These are phyloP conservation scores for Metschnikowia lunata DNA, from an alignment of 805 yeast species.

Conservation along the genomic window DNA sequence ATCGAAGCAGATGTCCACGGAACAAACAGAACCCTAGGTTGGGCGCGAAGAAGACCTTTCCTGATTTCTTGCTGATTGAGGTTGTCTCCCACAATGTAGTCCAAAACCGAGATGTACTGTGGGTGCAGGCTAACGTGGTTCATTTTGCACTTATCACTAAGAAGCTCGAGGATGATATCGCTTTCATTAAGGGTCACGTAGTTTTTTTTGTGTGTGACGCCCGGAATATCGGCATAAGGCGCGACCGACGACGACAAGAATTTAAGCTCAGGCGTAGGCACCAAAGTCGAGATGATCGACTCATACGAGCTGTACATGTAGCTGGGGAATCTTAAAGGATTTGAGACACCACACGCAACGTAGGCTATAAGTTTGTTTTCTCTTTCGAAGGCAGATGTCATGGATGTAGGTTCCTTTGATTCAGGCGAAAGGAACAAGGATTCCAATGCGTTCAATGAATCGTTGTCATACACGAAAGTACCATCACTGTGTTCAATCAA, in stretches of 20 bases:
- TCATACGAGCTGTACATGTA: conserved; percentile 85
- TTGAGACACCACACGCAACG: conserved; percentile 78
- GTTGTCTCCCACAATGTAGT: conserved; percentile 59
- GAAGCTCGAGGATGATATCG: conserved; percentile 77
- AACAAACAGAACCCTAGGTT: conserved; percentile 66
- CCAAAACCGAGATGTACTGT: conserved; percentile 63
- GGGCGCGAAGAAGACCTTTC: conserved; percentile 60
- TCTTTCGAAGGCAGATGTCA: conserved; percentile 53
- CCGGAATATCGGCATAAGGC: conserved; percentile 41
- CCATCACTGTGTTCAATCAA: conserved; percentile 83
- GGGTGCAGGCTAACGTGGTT: conserved; percentile 42
- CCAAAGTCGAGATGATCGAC: conserved; percentile 72
- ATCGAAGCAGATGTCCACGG: conserved; percentile 83
- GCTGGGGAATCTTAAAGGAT: conserved; percentile 86
- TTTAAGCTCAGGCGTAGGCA: conserved; percentile 83
- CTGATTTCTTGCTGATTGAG: conserved; percentile 67
- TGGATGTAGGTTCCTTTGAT: conserved; percentile 19
- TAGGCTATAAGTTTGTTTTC: conserved; percentile 83
- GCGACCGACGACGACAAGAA: conserved; percentile 39
- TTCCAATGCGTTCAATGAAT: conserved; percentile 72
- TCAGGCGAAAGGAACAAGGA: conserved; percentile 32
- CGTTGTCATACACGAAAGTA: conserved; percentile 86
- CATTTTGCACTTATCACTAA: conserved; percentile 76
- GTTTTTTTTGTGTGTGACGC: conserved; percentile 21
- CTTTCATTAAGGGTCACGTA: conserved; percentile 72